A percentile compares a stretch with the other conserved stretches of the same genome.
These are phyloP conservation scores for Allantophomopsis lycopodina DNA, from an alignment of 2,329 filamentous ascomycete species.

Conservation along the genomic window DNA sequence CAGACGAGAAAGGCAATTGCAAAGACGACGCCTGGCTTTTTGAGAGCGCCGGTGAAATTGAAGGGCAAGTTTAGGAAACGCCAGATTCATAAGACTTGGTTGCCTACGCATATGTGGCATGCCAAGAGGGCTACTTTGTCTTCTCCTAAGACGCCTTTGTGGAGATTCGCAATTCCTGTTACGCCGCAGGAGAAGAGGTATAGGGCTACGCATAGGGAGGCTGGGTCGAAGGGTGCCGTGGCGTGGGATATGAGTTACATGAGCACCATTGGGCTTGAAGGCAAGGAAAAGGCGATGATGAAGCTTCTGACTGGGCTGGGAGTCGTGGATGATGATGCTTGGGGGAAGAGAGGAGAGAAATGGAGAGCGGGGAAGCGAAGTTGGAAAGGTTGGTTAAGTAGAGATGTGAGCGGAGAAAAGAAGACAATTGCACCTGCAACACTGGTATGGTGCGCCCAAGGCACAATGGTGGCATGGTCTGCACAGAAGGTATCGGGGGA, in stretches of 20 bases:
- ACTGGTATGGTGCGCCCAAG: constrained; percentile 56
- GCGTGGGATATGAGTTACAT: constrained; percentile 94
- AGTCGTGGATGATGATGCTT: constrained; percentile 42
- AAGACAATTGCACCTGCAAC: constrained; percentile 58
- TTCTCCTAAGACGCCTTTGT: constrained; percentile 61
- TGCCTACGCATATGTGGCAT: constrained; percentile 90
- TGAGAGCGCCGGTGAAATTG: constrained; percentile 50
- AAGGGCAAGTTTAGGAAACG: constrained; percentile 68
- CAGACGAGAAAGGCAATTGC: constrained; percentile 33
- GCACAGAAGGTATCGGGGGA: constrained; percentile 8
- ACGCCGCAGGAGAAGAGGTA: constrained; percentile 86
- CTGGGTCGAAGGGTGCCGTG: constrained; percentile 61
- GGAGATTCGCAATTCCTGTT: constrained; percentile 78
- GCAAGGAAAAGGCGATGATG: constrained; percentile 46
- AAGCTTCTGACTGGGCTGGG: constrained; percentile 54
- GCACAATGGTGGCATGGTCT: constrained; percentile 5
- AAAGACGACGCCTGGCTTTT: constrained; percentile 55
- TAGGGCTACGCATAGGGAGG: constrained; percentile 70
- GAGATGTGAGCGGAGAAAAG: constrained; percentile 35
- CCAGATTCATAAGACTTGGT: constrained; percentile 80
- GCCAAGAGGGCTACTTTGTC: constrained; percentile 88
- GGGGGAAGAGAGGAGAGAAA: constrained; percentile 49
- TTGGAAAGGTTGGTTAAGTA: constrained; percentile 42
- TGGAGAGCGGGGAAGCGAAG: constrained; percentile 54
- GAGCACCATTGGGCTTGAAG: constrained; percentile 70